Evolutionary conservation across 495 filamentous ascomycete genomes (phyloP).

Genomic region (Lophiotrema nucula): DNA sequence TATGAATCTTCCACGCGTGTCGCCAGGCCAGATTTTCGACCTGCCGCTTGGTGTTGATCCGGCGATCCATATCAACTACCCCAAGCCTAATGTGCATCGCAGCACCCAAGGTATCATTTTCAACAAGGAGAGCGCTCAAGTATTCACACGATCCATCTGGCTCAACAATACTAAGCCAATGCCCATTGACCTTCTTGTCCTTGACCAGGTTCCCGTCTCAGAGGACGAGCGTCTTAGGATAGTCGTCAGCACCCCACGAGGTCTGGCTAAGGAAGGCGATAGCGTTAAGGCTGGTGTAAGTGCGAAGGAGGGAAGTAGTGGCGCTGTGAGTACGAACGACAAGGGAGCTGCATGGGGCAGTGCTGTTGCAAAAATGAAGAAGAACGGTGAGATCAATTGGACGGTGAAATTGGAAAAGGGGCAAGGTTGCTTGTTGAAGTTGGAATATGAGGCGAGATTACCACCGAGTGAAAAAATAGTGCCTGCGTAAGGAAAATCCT

Average conservation of each 20-base stretch:
- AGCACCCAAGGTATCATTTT: conserved; percentile 51
- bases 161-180: conserved; percentile 59
- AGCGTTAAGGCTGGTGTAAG: conserved; percentile 41
- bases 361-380: conserved; percentile 51
- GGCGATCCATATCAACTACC: conserved; percentile 58
- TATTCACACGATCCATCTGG: conserved; percentile 57
- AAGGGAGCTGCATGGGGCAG: conserved; percentile 47
- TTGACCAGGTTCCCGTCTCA: conserved; percentile 67
- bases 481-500: conserved; percentile 27
- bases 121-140: conserved; percentile 56
- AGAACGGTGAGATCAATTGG: conserved; percentile 63
- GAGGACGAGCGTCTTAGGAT: conserved; percentile 63
- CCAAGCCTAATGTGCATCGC: conserved; percentile 59
- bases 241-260: conserved; percentile 52
- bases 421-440: conserved; percentile 52
- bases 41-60: conserved; percentile 67
- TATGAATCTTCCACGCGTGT: conserved; percentile 55
- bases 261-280: conserved; percentile 50
- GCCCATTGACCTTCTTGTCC: conserved; percentile 53
- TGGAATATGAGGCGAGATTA: conserved; percentile 64
- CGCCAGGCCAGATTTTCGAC: conserved; percentile 59
- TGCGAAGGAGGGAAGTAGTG: conserved; percentile 22
- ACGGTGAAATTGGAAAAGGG: conserved; percentile 58
- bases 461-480: conserved; percentile 50
- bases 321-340: not conserved